Evolutionary conservation across 257 asterid species (phyloP).

Genomic region (Nicotiana tabacum): DNA sequence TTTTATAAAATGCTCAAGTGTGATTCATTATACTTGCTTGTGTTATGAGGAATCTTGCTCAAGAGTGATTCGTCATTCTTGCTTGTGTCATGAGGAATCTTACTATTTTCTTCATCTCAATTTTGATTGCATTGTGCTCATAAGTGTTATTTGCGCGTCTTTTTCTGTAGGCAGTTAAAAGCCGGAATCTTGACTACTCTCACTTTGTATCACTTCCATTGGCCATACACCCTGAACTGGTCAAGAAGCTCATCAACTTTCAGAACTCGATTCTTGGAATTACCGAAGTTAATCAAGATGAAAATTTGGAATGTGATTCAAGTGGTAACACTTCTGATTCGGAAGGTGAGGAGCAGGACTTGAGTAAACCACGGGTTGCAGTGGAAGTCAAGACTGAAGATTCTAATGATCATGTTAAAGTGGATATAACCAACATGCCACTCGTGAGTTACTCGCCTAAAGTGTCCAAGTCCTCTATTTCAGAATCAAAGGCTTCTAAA

Average conservation of each 20-base stretch:
- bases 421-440: conserved; percentile 32
- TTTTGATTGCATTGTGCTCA: neutral
- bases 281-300: conserved; percentile 29
- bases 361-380: conserved; percentile 24
- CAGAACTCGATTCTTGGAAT: conserved; percentile 64
- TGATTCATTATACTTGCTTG: neutral
- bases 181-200: conserved; percentile 76
- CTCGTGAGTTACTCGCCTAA: conserved; percentile 52
- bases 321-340: conserved; percentile 29
- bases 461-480: conserved; percentile 34
- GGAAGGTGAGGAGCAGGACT: conserved; percentile 26
- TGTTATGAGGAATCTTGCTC: neutral
- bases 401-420: conserved; percentile 23
- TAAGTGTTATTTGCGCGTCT: conserved; percentile 8
- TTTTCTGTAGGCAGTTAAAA: conserved; percentile 61
- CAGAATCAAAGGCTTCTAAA: conserved; percentile 29
- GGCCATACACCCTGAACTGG: conserved; percentile 78
- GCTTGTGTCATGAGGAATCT: neutral
- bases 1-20: neutral
- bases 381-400: conserved; percentile 30
- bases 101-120: neutral
- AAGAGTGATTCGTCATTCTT: neutral
- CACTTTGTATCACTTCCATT: conserved; percentile 97
- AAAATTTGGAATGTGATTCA: conserved; percentile 30
- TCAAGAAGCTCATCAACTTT: conserved; percentile 66